Conservation (phyloP, 305 asterid species). For the Ajuga reptans region DNA sequence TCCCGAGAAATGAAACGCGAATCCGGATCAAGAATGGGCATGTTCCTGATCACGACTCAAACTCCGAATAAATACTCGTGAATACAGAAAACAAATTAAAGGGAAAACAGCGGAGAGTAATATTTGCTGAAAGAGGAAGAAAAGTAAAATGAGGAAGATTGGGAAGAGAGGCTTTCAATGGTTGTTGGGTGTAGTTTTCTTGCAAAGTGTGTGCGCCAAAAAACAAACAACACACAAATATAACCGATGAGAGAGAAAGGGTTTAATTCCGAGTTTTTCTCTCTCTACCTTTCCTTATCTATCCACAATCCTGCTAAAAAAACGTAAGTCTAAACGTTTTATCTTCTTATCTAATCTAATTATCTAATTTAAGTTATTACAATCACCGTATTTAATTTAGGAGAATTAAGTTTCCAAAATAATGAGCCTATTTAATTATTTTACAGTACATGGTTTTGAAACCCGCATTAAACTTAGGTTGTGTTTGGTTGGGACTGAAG, state of each 20-base stretch:
- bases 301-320: no score
- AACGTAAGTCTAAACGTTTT: conserved; percentile 24
- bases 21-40: conserved; percentile 26
- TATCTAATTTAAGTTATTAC: background rate
- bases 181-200: conserved; percentile 40
- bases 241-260: conserved; percentile 15
- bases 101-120: background rate
- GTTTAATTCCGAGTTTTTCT: conserved; percentile 9
- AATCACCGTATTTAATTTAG: no score
- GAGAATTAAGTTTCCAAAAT: no score
- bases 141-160: conserved; percentile 21
- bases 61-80: background rate
- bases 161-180: conserved; percentile 26
- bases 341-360: background rate
- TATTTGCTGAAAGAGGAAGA: conserved; percentile 23
- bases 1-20: conserved; percentile 23
- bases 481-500: no score
- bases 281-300: conserved; percentile 32
- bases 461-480: background rate
- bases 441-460: background rate
- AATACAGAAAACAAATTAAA: background rate
- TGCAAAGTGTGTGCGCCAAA: conserved; percentile 31
- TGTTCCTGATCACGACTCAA: conserved; percentile 22
- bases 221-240: conserved; percentile 20
- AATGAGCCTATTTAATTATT: no score